Conservation (phyloP, 495 filamentous ascomycete genomes). For the Penicillium daleae region DNA sequence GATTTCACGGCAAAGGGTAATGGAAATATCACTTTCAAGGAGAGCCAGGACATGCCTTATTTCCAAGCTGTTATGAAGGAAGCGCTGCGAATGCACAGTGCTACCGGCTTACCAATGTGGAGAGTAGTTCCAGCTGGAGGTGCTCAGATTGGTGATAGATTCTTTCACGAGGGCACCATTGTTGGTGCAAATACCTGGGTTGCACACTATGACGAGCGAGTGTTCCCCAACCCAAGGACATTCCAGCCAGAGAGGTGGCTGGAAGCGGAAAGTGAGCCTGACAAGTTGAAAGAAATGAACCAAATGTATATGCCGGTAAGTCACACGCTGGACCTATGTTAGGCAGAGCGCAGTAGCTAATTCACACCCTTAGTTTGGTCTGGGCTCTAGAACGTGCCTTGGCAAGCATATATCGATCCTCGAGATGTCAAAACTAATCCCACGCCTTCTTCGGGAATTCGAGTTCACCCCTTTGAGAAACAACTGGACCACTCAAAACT, state of each 20-base stretch:
- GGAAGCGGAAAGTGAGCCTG: constrained; percentile 34
- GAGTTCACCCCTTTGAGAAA: constrained; percentile 38
- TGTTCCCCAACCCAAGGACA: constrained; percentile 48
- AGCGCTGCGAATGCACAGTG: constrained; percentile 44
- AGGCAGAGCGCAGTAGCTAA: background rate
- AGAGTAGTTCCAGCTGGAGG: constrained; percentile 48
- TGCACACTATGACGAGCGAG: constrained; percentile 46
- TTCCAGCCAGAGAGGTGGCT: constrained; percentile 47
- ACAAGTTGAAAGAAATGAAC: constrained; percentile 43
- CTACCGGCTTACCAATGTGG: constrained; percentile 43
- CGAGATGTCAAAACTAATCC: constrained; percentile 53
- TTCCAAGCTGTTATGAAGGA: constrained; percentile 55
- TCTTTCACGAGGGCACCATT: constrained; percentile 46
- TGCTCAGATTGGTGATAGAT: constrained; percentile 35
- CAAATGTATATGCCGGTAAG: constrained; percentile 49
- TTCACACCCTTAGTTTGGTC: constrained; percentile 43
- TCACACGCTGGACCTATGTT: background rate
- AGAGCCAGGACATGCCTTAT: constrained; percentile 54
- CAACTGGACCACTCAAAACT: constrained; percentile 44
- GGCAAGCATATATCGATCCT: constrained; percentile 54
- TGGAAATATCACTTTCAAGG: constrained; percentile 45
- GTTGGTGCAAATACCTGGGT: constrained; percentile 62
- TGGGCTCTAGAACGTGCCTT: constrained; percentile 49
- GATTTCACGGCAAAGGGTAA: constrained; percentile 36
- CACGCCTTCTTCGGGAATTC: constrained; percentile 48